Evolutionary conservation across 345 rosid species (phyloP), one percentile per base, ranked within the genome.

Genomic region (Camelina sativa): DNA sequence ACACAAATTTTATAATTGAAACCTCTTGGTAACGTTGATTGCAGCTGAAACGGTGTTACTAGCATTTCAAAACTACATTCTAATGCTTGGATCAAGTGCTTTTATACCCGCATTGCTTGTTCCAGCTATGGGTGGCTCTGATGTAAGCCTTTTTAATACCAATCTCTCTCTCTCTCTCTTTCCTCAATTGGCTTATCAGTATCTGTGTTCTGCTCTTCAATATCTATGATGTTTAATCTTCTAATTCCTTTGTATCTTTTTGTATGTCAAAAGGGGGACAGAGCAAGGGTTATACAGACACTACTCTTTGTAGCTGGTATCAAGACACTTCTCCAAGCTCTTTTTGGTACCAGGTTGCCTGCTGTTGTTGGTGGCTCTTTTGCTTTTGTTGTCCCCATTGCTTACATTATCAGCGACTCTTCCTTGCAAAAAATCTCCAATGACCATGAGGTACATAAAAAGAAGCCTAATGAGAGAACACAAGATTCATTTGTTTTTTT

Each of bases 31-130:
- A 28, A 4, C 30, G 30, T 28, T 4, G 4, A 28, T 28, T 28
- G 86, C 90, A 95, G 99, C 82, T 80, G 94, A 92, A 82, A 89
- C 92, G 3, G 81, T 79, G 58, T 64, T 95, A 10, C 62, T 95
- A 78, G 99, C 92, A 63, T 95, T 95, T 78, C 98, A 95, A 83
- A 92, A 95, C 83, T 95, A 92, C 82, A 92, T 95, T 52, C 80
- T 92, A 70, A 84, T 90, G 91, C 85, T 92, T 65, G 99, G 99
- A 68, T 85, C 99, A 59, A 88, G 89, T 77, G 98, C 90, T 54
- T 85, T 92, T 78, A 88, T 95, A 75, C 88, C 99, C 12, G 80
- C 91, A 32, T 28, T 80, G 72, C 89, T 95, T 1, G 98, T 95
- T n/a, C 98, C 87, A 6, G 85, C 76, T 55, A 95, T 95, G 99